Conservation (phyloP, 306 rosid species). For the Begonia peltatifolia region DNA sequence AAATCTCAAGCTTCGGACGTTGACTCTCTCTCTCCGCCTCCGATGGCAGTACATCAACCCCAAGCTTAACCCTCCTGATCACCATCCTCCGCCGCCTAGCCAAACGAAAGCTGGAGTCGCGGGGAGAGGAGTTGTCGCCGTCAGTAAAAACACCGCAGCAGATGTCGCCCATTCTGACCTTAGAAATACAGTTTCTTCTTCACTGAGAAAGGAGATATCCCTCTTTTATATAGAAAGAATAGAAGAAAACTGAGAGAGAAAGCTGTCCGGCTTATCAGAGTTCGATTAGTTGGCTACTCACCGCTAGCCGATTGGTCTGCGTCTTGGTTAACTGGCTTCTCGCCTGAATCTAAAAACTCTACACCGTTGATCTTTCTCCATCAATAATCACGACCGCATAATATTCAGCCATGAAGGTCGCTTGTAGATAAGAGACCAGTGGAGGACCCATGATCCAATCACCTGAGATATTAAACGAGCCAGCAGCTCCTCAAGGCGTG, state of each 20-base stretch:
- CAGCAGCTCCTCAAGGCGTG: too few relatives aligned
- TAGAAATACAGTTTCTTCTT: too few relatives aligned
- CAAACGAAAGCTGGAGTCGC: conserved; percentile 3
- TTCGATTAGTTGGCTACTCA: too few relatives aligned
- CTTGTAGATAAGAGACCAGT: too few relatives aligned
- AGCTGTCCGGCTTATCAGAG: background rate
- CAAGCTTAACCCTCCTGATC: conserved; percentile 29
- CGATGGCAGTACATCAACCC: conserved; percentile 4
- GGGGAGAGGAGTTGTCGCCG: conserved; percentile 2
- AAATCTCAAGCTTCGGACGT: conserved; percentile 15
- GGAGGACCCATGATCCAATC: too few relatives aligned
- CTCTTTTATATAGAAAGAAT: background rate
- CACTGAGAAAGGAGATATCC: background rate
- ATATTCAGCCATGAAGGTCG: too few relatives aligned
- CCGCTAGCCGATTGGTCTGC: too few relatives aligned
- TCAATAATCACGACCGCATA: background rate
- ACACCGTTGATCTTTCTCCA: background rate
- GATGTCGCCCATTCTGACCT: conserved; percentile 5
- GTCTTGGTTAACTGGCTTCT: background rate
- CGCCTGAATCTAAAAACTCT: background rate
- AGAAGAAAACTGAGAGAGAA: background rate
- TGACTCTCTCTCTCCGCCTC: conserved; percentile 8
- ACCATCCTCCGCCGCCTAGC: conserved; percentile 41
- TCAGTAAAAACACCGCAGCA: conserved; percentile 9
- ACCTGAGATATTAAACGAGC: too few relatives aligned